Base-by-base conservation (phyloP, 2,329 filamentous ascomycete species). In the Orbilia brochopaga region DNA sequence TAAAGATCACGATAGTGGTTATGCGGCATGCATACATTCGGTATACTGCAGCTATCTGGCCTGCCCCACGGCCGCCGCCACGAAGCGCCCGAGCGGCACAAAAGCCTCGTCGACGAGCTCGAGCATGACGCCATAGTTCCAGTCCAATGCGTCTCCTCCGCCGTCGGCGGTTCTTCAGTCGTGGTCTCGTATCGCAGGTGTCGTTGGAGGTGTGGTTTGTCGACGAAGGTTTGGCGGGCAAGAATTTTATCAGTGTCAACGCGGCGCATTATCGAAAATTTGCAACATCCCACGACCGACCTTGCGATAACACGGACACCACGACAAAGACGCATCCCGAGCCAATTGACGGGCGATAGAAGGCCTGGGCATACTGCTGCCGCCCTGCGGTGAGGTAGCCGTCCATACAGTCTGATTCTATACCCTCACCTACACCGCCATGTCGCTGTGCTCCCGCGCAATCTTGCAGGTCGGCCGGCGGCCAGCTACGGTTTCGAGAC, bases 241-340 rank as follows among this genome's bases (percentile, higher is more conserved):
- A 58, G 53, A 55, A 40, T 70, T 64, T 70, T 64, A 60, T 70
- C 42, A 52, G n/a, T 32, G 56, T 72, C 67, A 72, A 72, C 67
- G 51, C 67, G 59, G 51, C 55, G 56, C 54, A 59, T n/a, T 35
- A 19, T 48, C 44, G 17, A 48, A 23, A 19, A 19, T 48, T 21
- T 48, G 50, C 66, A 70, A 70, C 66, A 60, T 70, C 37, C 42
- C 52, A 42, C 17, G 24, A 55, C n/a, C 30, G 27, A 32, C 59
- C 53, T 17, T 50, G 23, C 23, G 40, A 63, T 50, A 53, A 40
- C 30, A 17, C 40, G 50, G 46, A 7, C 53, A 10, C 8, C 32
- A 37, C 23, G n/a, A n/a, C 19, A 51, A n/a, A 37, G 17, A 53
- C 32, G n/a, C 23, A 15, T 35, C 46, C 8, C 24, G 10, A 37